A percentile compares a stretch with the other conserved stretches of the same genome.
These are phyloP conservation scores for Rubroboletus pulcherrimus DNA, from an alignment of 768 basidiomycete species.

Conservation along the genomic window DNA sequence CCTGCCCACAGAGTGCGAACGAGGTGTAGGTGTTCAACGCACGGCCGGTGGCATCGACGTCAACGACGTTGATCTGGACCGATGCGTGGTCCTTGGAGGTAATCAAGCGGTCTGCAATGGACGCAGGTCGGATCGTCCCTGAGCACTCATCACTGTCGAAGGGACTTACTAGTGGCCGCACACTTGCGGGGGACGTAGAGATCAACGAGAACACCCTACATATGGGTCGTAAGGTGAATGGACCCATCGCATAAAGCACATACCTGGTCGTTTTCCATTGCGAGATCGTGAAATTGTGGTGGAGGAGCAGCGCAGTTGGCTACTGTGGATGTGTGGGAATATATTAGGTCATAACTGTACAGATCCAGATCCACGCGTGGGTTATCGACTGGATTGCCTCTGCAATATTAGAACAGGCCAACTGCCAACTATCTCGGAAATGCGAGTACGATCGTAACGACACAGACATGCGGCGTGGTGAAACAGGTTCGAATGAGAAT, in stretches of 20 bases:
- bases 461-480: slow-evolving; percentile 1
- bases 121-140: background rate
- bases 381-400: background rate
- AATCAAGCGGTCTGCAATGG: slow-evolving; percentile 82
- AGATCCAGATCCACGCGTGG: slow-evolving; percentile 11
- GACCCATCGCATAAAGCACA: slow-evolving; percentile 21
- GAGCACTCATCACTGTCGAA: background rate
- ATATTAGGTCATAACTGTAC: slow-evolving; percentile 30
- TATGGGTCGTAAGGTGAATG: background rate
- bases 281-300: slow-evolving; percentile 19
- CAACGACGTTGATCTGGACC: slow-evolving; percentile 91
- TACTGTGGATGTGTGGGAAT: slow-evolving; percentile 26
- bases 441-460: slow-evolving; percentile 1
- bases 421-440: background rate
- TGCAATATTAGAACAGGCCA: background rate
- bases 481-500: slow-evolving; percentile 13
- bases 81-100: slow-evolving; percentile 99
- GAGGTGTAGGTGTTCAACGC: slow-evolving; percentile 78
- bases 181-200: slow-evolving; percentile 99
- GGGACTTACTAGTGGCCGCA: slow-evolving; percentile 85
- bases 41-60: slow-evolving; percentile 88
- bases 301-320: background rate
- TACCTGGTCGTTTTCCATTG: slow-evolving; percentile 93
- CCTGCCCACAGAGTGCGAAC: slow-evolving; percentile 92
- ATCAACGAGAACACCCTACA: slow-evolving; percentile 95